Base-by-base conservation (phyloP, 331 rosid species). In the Acacia pycnantha region DNA sequence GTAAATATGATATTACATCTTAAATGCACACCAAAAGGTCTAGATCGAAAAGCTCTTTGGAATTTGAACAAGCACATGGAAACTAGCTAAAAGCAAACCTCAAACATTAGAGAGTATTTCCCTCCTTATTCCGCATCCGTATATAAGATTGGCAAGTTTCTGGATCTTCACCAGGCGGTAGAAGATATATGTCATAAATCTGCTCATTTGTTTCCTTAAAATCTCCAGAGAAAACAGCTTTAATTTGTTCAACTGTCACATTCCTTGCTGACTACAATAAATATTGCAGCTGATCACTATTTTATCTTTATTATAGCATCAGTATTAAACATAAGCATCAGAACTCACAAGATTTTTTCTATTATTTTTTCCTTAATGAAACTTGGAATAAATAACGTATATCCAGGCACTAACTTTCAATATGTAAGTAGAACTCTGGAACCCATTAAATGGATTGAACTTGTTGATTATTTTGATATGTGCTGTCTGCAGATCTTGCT, bases 151-250 rank as follows among this genome's bases (percentile, higher is more conserved):
- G 99, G 77, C 99, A 96, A 29, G 95, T 97, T 91, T 96, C 98
- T 81, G 97, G 97, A 88, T 96, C 99, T 89, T 96, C 99, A 24
- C 99, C 99, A 0, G 99, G 99, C 33, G 99, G 99, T 74, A 96
- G 93, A 76, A 96, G 99, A 91, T 91, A 96, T 74, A 96, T 94
- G 90, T 96, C 99, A 86, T 94, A 96, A 40, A 97, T 96, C 88
- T 96, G 94, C 92, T 96, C 99, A 12, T 81, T 89, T 59, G 84
- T 74, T 88, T 96, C 99, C 80, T 86, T 88, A 83, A 85, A 88
- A 74, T 92, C 91, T 78, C 86, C 88, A 19, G 89, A 86, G 76
- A 96, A 15, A 84, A 88, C 94, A 47, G 86, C 92, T 90, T 90
- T 96, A 83, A 96, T 91, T 85, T 92, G 90, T 87, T 92, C 99